These are phyloP conservation scores for Lodderomyces metapsilosis DNA, from an alignment of 1,139 yeast genomes.

Conservation along the genomic window DNA sequence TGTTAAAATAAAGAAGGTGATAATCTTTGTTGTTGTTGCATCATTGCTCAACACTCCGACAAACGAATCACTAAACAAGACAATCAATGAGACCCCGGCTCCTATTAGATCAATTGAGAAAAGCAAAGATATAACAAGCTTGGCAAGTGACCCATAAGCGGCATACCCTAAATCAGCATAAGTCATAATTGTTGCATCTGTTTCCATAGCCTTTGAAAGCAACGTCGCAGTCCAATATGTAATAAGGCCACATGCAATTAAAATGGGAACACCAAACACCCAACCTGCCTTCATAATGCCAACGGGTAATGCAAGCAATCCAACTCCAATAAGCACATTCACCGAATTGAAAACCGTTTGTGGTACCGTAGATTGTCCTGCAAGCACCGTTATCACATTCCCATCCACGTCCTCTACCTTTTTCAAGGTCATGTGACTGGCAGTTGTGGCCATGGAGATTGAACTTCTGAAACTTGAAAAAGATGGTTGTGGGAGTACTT, in stretches of 20 bases:
- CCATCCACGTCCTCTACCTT: slow-evolving; percentile 75
- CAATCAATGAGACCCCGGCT: slow-evolving; percentile 56
- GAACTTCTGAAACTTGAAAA: slow-evolving; percentile 38
- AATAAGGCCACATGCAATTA: slow-evolving; percentile 38
- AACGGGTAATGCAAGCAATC: slow-evolving; percentile 48
- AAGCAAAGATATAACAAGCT: slow-evolving; percentile 38
- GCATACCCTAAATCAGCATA: slow-evolving; percentile 87
- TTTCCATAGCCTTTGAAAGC: slow-evolving; percentile 53
- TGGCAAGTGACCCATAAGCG: slow-evolving; percentile 54
- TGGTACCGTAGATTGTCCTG: slow-evolving; percentile 70
- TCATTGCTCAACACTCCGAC: slow-evolving; percentile 40
- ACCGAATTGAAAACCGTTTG: slow-evolving; percentile 50
- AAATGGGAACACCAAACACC: slow-evolving; percentile 40
- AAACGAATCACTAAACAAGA: slow-evolving; percentile 55
- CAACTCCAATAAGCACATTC: slow-evolving; percentile 49
- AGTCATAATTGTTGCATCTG: slow-evolving; percentile 75
- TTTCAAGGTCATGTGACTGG: slow-evolving; percentile 56
- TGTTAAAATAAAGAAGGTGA: slow-evolving; percentile 43
- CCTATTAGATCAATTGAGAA: slow-evolving; percentile 52
- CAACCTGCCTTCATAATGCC: slow-evolving; percentile 49
- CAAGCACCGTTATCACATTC: slow-evolving; percentile 66
- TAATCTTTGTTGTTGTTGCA: slow-evolving; percentile 38
- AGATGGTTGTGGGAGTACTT: slow-evolving; percentile 21
- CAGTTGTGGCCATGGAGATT: slow-evolving; percentile 41
- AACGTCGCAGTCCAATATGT: slow-evolving; percentile 48